These are phyloP conservation scores for Fusarium tuaranense DNA, from an alignment of 2,329 filamentous ascomycete species.

Conservation along the genomic window DNA sequence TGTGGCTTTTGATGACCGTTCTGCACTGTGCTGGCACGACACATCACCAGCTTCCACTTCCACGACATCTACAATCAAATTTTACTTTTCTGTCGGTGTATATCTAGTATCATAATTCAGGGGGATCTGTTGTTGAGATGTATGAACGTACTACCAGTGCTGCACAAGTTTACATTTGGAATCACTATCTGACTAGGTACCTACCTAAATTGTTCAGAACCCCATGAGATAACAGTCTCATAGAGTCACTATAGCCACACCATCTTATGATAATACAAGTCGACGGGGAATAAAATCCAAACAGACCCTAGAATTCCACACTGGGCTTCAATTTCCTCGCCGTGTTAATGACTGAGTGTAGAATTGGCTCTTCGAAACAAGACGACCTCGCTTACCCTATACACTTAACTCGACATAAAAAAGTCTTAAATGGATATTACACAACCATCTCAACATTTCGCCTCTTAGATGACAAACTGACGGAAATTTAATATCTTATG, in stretches of 20 bases:
- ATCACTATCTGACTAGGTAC: neutral
- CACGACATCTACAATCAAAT: neutral
- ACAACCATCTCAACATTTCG: neutral
- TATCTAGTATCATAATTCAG: neutral
- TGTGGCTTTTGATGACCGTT: rapidly evolving
- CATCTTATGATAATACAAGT: too few relatives aligned
- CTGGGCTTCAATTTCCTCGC: neutral
- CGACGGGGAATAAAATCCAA: rapidly evolving
- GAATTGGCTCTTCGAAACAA: neutral
- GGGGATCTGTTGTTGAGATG: neutral
- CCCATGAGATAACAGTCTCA: rapidly evolving
- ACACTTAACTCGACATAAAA: neutral
- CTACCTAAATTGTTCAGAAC: neutral
- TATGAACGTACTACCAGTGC: neutral
- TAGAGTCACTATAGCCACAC: neutral
- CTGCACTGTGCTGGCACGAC: slow-evolving; percentile 8
- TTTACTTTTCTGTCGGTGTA: neutral
- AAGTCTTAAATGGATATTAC: neutral
- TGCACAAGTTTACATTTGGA: neutral
- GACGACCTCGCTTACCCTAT: neutral
- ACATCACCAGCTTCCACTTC: neutral
- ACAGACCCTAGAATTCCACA: neutral
- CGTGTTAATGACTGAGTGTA: neutral
- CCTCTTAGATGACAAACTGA: neutral
- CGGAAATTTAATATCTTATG: rapidly evolving